Evolutionary conservation across 202 grass and related monocot genomes (phyloP).

Genomic region (Panicum virgatum): DNA sequence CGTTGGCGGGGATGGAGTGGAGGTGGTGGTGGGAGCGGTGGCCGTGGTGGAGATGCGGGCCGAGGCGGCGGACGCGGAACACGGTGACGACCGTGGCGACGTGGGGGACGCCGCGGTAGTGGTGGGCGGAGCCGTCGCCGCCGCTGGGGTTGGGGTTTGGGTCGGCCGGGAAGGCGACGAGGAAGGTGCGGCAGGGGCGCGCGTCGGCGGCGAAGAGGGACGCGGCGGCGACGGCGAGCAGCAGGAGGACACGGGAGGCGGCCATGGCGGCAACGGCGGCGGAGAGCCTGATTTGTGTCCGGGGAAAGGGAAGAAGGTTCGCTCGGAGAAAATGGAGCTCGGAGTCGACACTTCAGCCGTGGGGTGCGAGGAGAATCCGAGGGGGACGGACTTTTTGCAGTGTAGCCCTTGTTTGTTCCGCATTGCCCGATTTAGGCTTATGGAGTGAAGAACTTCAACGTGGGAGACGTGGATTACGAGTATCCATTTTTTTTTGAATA

Average conservation of each 20-base stretch:
- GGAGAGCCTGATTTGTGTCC: neutral
- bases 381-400: neutral
- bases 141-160: conserved; percentile 12
- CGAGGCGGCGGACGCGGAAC: conserved; percentile 45
- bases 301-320: neutral
- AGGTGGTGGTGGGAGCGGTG: conserved; percentile 28
- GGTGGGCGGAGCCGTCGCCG: conserved; percentile 5
- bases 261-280: conserved; percentile 43
- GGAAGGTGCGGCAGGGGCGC: conserved; percentile 47
- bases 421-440: neutral
- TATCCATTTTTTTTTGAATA: too few relatives aligned
- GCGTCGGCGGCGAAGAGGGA: conserved; percentile 20
- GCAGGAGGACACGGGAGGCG: conserved; percentile 26
- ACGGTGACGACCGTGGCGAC: conserved; percentile 43
- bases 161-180: conserved; percentile 44
- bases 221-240: neutral
- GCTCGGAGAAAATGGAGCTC: neutral
- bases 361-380: neutral
- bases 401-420: neutral
- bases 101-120: conserved; percentile 11
- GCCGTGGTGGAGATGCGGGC: conserved; percentile 16
- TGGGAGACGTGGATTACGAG: too few relatives aligned
- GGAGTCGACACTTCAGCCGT: neutral
- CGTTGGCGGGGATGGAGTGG: conserved; percentile 51
- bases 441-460: too few relatives aligned